Conservation (phyloP, 805 yeast genomes). For the Ogataea salicorniae region DNA sequence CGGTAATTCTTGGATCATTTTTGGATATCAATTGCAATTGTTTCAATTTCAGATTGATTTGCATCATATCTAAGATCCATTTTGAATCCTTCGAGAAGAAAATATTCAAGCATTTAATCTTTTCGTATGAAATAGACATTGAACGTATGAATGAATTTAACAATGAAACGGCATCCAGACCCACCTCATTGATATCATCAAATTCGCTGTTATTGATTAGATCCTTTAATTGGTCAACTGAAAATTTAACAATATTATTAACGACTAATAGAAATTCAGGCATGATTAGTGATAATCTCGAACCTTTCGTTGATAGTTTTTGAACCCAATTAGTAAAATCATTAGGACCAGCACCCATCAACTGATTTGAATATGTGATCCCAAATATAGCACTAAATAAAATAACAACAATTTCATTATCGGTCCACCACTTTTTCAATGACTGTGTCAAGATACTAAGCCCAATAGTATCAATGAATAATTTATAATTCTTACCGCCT, state of each 20-base stretch:
- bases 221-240: conserved; percentile 1
- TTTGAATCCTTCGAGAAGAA: conserved; percentile 1
- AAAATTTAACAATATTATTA: conserved; percentile 12
- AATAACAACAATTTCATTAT: conserved; percentile 38
- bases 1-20: background rate
- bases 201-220: background rate
- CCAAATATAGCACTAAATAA: conserved; percentile 46
- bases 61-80: conserved; percentile 1
- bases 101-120: conserved; percentile 4
- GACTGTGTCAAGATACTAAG: conserved; percentile 41
- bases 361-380: conserved; percentile 25
- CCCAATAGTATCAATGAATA: conserved; percentile 51
- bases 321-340: conserved; percentile 10
- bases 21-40: conserved; percentile 7
- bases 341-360: background rate
- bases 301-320: conserved; percentile 14
- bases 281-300: conserved; percentile 25
- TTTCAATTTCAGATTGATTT: conserved; percentile 18
- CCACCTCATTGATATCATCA: background rate
- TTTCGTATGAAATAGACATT: conserved; percentile 1
- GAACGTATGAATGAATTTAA: conserved; percentile 1
- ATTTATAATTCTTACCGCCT: conserved; percentile 41
- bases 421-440: conserved; percentile 44
- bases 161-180: background rate
- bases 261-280: conserved; percentile 38